These are phyloP conservation scores for Aegilops speltoides DNA, from an alignment of 176 grass and related monocot genomes.

Conservation along the genomic window DNA sequence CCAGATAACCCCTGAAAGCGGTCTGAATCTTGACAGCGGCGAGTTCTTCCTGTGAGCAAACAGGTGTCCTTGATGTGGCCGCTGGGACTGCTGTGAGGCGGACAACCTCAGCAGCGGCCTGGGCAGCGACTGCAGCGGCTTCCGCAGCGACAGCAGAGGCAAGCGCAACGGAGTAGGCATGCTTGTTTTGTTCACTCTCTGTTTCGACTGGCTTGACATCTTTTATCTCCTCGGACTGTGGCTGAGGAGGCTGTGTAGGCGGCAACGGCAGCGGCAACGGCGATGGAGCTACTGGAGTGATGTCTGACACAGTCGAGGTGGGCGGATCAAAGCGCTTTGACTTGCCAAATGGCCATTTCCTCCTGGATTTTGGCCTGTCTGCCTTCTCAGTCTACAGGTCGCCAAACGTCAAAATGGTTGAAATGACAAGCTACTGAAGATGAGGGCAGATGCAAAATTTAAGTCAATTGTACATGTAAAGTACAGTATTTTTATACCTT, in stretches of 20 bases:
- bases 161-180: constrained; percentile 81
- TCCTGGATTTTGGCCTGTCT: constrained; percentile 53
- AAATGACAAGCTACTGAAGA: background rate
- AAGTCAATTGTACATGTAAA: background rate
- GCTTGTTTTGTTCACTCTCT: constrained; percentile 62
- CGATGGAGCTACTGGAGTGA: constrained; percentile 25
- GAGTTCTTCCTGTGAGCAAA: constrained; percentile 62
- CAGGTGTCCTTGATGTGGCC: constrained; percentile 21
- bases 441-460: background rate
- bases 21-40: constrained; percentile 90
- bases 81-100: constrained; percentile 60
- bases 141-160: constrained; percentile 81
- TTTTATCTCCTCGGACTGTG: constrained; percentile 51
- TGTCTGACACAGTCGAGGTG: constrained; percentile 23
- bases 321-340: constrained; percentile 40
- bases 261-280: background rate
- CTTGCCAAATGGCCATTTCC: constrained; percentile 61
- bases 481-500: constrained; percentile 44
- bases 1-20: constrained; percentile 82
- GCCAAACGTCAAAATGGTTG: constrained; percentile 3
- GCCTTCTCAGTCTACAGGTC: constrained; percentile 41
- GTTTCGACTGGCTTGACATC: constrained; percentile 53
- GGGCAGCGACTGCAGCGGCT: constrained; percentile 79
- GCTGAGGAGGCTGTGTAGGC: constrained; percentile 33
- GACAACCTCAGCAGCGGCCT: constrained; percentile 86